Conservation (phyloP, 768 basidiomycete genomes). For the Tylopilus vinaceipallidus region DNA sequence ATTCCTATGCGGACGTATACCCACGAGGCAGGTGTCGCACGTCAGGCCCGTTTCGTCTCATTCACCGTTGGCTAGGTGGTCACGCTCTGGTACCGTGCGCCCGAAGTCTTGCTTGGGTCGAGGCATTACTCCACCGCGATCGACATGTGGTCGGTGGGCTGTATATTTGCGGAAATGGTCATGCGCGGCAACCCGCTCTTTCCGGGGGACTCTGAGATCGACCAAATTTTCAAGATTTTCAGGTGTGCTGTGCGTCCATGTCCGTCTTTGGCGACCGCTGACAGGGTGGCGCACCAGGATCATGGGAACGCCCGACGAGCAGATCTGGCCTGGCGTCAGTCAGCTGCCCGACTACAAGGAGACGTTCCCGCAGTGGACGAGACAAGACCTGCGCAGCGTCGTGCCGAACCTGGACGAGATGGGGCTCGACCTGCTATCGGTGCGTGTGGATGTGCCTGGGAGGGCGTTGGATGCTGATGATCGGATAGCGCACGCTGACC, state of each 20-base stretch:
- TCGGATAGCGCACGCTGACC: conserved; percentile 57
- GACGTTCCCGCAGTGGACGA: conserved; percentile 94
- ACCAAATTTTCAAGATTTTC: conserved; percentile 99
- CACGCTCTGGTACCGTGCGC: conserved; percentile 98
- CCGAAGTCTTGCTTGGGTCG: conserved; percentile 93
- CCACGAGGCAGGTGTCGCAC: conserved; percentile 72
- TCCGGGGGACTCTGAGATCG: conserved; percentile 99
- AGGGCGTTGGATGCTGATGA: neutral
- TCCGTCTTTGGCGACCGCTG: neutral
- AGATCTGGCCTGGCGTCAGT: conserved; percentile 88
- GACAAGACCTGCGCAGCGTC: conserved; percentile 62
- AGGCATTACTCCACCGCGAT: conserved; percentile 97
- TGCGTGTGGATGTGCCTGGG: conserved; percentile 26
- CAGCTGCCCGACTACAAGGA: conserved; percentile 92
- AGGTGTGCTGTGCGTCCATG: conserved; percentile 48
- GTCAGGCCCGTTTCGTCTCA: conserved; percentile 4
- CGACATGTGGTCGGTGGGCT: conserved; percentile 99
- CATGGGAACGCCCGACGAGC: conserved; percentile 91
- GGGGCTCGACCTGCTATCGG: conserved; percentile 81
- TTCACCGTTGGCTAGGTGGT: conserved; percentile 67
- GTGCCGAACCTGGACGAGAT: conserved; percentile 71
- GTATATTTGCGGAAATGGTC: conserved; percentile 99
- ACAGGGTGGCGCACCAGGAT: conserved; percentile 51
- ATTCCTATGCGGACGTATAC: conserved; percentile 99
- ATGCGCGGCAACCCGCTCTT: conserved; percentile 89